Conservation (phyloP, 2,329 filamentous ascomycete species). For the Chaetomiaceae sp. region DNA sequence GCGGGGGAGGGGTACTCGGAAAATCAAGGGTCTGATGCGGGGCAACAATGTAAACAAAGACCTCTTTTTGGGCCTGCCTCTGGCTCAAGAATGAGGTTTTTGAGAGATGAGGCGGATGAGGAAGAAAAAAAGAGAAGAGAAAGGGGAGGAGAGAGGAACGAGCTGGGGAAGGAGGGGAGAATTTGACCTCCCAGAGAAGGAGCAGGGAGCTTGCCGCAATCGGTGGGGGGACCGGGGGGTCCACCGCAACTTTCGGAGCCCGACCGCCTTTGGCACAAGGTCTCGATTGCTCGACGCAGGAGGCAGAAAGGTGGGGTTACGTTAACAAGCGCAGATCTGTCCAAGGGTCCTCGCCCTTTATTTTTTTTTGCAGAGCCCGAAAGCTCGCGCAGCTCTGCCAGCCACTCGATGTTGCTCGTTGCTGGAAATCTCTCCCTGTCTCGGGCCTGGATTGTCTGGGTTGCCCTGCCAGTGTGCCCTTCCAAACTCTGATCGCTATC, state of each 20-base stretch:
- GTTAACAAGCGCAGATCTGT: neutral
- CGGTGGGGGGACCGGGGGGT: slow-evolving; percentile 16
- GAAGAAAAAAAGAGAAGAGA: slow-evolving; percentile 6
- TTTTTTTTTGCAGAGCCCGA: neutral
- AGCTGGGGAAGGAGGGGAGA: slow-evolving; percentile 16
- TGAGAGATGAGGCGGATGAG: slow-evolving; percentile 9
- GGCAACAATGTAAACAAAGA: slow-evolving; percentile 15
- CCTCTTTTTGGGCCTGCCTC: slow-evolving; percentile 20
- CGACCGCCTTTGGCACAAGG: slow-evolving; percentile 13
- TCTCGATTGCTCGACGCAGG: neutral
- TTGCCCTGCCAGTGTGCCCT: slow-evolving; percentile 3
- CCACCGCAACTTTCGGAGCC: slow-evolving; percentile 20
- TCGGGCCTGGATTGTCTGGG: neutral
- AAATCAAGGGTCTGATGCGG: slow-evolving; percentile 15
- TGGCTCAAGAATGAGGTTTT: slow-evolving; percentile 10
- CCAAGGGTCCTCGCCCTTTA: neutral
- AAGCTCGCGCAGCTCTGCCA: slow-evolving; percentile 1
- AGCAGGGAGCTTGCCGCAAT: slow-evolving; percentile 18
- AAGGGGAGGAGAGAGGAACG: slow-evolving; percentile 10
- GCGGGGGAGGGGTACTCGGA: slow-evolving; percentile 18
- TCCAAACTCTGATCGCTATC: slow-evolving; percentile 14
- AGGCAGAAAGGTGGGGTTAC: neutral
- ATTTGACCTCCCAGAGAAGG: slow-evolving; percentile 13
- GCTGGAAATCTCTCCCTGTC: neutral
- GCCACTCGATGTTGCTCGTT: neutral